phyloP scores from a whole-genome alignment of 306 rosid genomes.

The Vicia faba region DNA sequence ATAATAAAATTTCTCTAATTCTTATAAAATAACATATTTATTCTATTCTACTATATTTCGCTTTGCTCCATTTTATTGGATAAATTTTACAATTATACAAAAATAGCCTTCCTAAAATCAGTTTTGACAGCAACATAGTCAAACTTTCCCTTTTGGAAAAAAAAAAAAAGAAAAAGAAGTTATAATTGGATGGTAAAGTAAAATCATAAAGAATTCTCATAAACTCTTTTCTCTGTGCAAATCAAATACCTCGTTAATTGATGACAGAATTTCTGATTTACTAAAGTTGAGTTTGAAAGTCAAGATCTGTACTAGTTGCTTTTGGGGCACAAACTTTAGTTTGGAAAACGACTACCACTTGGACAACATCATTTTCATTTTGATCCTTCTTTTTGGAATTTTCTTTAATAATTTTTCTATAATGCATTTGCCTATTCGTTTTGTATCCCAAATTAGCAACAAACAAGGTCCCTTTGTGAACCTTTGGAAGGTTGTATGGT shows the following conservation, averaged over 20 bases:
- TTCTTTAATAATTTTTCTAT: slow-evolving; percentile 37
- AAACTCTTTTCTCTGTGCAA: background rate
- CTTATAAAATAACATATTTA: no score
- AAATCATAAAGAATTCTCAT: no score
- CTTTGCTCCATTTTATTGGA: no score
- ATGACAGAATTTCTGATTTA: background rate
- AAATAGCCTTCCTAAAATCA: no score
- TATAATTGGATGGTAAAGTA: no score
- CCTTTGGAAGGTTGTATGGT: background rate
- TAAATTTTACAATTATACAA: no score
- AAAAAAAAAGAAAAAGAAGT: no score
- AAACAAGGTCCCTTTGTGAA: slow-evolving; percentile 38
- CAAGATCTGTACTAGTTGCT: slow-evolving; percentile 23
- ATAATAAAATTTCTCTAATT: no score
- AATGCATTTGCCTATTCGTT: slow-evolving; percentile 17
- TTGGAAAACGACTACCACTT: slow-evolving; percentile 39
- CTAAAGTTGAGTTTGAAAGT: slow-evolving; percentile 25
- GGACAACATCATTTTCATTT: slow-evolving; percentile 41
- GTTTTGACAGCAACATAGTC: no score
- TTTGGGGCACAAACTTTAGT: slow-evolving; percentile 35
- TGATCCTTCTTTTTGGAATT: slow-evolving; percentile 43
- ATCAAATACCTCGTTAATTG: background rate
- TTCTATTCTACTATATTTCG: no score
- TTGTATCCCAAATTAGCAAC: slow-evolving; percentile 40
- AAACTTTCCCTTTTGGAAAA: no score